Evolutionary conservation across 306 rosid genomes (phyloP).

Genomic region (Sicyos edulis): DNA sequence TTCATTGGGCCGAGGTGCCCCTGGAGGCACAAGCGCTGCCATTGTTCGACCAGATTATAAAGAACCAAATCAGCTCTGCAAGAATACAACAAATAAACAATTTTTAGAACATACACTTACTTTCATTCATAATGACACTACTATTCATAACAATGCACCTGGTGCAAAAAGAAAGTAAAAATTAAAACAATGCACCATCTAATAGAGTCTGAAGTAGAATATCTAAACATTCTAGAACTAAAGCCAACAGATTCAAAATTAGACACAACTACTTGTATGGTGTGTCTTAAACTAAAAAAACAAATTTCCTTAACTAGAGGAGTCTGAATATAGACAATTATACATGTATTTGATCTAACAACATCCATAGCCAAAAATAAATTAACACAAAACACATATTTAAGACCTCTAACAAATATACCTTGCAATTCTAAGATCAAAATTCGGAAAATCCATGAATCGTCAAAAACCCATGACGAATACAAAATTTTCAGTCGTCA

Average conservation of each 20-base stretch:
- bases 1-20: slow-evolving; percentile 81
- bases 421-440: no score
- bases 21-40: slow-evolving; percentile 93
- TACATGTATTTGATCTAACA: background rate
- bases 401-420: no score
- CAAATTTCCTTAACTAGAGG: no score
- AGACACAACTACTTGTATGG: background rate
- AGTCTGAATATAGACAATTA: background rate
- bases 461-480: background rate
- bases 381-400: background rate
- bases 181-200: background rate
- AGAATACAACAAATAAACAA: background rate
- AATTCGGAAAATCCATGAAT: background rate
- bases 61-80: slow-evolving; percentile 31
- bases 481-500: background rate
- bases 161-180: no score
- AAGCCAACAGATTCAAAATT: background rate
- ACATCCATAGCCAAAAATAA: background rate
- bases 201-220: background rate
- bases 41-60: slow-evolving; percentile 41
- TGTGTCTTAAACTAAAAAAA: background rate
- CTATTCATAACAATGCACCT: background rate
- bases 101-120: background rate
- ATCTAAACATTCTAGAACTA: background rate
- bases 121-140: background rate